phyloP scores from a whole-genome alignment of 768 basidiomycete species.

The Clitopilus passeckerianus region DNA sequence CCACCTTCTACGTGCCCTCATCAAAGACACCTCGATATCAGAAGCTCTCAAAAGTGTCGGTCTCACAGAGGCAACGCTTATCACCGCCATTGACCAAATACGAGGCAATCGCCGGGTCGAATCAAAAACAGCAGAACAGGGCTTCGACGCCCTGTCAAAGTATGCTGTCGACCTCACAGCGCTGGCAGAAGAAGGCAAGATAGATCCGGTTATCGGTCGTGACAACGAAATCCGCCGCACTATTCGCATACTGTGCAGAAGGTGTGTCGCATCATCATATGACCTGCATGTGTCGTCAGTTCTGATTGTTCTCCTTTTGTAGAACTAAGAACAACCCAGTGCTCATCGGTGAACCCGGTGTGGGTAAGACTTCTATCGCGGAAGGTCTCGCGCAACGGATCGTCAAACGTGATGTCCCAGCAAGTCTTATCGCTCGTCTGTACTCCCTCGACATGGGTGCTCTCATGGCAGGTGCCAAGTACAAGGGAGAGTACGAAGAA shows the following conservation, averaged over 20 bases:
- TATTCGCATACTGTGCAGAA: constrained; percentile 78
- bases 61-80: constrained; percentile 67
- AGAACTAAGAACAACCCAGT: constrained; percentile 98
- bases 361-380: constrained; percentile 93
- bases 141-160: constrained; percentile 90
- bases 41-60: constrained; percentile 70
- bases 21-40: constrained; percentile 67
- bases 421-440: constrained; percentile 64
- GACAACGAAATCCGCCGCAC: constrained; percentile 89
- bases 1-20: constrained; percentile 80
- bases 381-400: constrained; percentile 97
- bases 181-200: constrained; percentile 85
- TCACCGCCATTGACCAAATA: constrained; percentile 72
- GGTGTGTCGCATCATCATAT: constrained; percentile 27
- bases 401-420: constrained; percentile 88
- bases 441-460: constrained; percentile 94
- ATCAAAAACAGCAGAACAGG: constrained; percentile 81
- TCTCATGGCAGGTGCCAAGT: constrained; percentile 88
- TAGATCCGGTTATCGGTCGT: constrained; percentile 93
- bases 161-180: constrained; percentile 85
- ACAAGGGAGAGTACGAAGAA: constrained; percentile 96
- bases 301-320: not conserved
- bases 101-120: constrained; percentile 86
- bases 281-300: not conserved
- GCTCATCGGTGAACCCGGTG: constrained; percentile 91